phyloP scores from a whole-genome alignment of 1,284 basidiomycete species.

The Butyriboletus appendiculatus region DNA sequence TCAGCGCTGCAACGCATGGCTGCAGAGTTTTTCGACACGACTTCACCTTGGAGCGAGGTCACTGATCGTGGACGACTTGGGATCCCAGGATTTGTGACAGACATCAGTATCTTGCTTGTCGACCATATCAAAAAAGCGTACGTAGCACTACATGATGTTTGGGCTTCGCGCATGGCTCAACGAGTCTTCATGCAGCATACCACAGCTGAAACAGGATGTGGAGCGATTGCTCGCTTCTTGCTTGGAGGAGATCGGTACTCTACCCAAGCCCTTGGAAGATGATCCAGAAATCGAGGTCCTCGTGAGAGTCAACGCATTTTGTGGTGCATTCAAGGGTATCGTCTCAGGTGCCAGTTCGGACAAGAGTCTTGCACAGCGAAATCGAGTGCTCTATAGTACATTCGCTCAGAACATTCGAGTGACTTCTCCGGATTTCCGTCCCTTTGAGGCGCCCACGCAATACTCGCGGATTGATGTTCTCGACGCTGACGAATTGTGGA shows the following conservation, averaged over 20 bases:
- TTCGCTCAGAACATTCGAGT: constrained; percentile 40
- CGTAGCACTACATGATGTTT: constrained; percentile 21
- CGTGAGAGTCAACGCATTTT: constrained; percentile 47
- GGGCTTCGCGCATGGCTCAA: constrained; percentile 8
- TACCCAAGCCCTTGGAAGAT: constrained; percentile 43
- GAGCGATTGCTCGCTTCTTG: constrained; percentile 41
- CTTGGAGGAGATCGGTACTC: constrained; percentile 35
- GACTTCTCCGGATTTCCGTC: constrained; percentile 45
- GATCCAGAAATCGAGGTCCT: constrained; percentile 51
- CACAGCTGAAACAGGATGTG: constrained; percentile 39
- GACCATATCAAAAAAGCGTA: constrained; percentile 53
- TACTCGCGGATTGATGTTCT: constrained; percentile 10
- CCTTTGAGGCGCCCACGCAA: constrained; percentile 21
- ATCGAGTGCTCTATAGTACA: constrained; percentile 33
- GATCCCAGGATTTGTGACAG: constrained; percentile 52
- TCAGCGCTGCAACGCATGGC: constrained; percentile 43
- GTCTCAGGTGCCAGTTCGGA: constrained; percentile 39
- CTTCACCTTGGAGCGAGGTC: constrained; percentile 52
- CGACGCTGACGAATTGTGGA: constrained; percentile 24
- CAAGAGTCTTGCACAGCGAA: constrained; percentile 40
- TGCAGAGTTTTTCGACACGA: constrained; percentile 47
- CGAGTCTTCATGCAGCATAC: constrained; percentile 41
- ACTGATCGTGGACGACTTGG: constrained; percentile 51
- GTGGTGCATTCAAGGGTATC: constrained; percentile 36
- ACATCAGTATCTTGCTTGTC: constrained; percentile 54